Evolutionary conservation across 1,139 yeast genomes (phyloP).

Genomic region (Pichia sp.): DNA sequence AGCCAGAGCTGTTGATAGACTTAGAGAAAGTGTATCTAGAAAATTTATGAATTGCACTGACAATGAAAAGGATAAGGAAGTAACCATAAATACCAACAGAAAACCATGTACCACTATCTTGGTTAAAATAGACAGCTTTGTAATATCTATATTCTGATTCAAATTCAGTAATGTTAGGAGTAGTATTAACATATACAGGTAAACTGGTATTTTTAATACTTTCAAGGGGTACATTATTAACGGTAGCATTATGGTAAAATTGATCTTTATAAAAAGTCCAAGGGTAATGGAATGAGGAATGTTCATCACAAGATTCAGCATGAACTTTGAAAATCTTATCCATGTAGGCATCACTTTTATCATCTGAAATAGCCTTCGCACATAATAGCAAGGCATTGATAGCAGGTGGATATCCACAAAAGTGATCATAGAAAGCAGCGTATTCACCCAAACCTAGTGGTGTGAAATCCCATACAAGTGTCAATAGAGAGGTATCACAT

Average conservation of each 20-base stretch:
- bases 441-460: slow-evolving; percentile 4
- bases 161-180: slow-evolving; percentile 11
- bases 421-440: slow-evolving; percentile 12
- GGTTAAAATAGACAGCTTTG: slow-evolving; percentile 15
- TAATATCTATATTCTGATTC: slow-evolving; percentile 10
- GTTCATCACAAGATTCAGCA: slow-evolving; percentile 13
- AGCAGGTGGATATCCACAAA: slow-evolving; percentile 23
- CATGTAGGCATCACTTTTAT: slow-evolving; percentile 10
- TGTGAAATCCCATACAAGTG: slow-evolving; percentile 11
- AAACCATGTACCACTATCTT: slow-evolving; percentile 21
- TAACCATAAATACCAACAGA: slow-evolving; percentile 37
- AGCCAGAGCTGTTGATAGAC: slow-evolving; percentile 10
- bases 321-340: slow-evolving; percentile 15
- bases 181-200: slow-evolving; percentile 16
- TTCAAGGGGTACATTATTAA: slow-evolving; percentile 8
- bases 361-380: slow-evolving; percentile 14
- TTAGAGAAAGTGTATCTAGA: slow-evolving; percentile 11
- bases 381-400: slow-evolving; percentile 26
- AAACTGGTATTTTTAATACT: slow-evolving; percentile 12
- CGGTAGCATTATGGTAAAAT: slow-evolving; percentile 24
- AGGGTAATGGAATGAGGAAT: slow-evolving; percentile 12
- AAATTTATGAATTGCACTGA: slow-evolving; percentile 25
- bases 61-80: slow-evolving; percentile 30
- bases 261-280: slow-evolving; percentile 19
- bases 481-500: slow-evolving; percentile 8